A percentile compares a stretch with the other conserved stretches of the same genome.
Evolutionary conservation across 2,329 filamentous ascomycete species (phyloP).

Genomic region (Dothiorella sarmentorum): DNA sequence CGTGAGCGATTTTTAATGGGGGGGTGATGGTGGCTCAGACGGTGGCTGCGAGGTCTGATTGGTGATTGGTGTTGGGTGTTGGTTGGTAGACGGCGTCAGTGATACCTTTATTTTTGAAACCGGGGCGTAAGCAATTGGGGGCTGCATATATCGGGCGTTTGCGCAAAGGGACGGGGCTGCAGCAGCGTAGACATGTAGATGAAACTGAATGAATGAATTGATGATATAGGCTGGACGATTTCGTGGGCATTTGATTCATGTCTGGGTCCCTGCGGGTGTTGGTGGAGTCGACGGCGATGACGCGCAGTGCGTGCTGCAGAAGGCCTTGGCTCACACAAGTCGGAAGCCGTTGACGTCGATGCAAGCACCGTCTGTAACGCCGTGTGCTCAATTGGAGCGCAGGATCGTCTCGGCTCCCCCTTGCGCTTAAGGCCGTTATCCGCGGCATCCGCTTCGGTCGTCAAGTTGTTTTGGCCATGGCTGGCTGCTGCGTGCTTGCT

Average conservation of each 20-base stretch:
- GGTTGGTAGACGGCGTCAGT: conserved; percentile 1
- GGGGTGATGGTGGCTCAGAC: conserved; percentile 7
- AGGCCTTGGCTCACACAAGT: not conserved
- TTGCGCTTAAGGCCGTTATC: conserved; percentile 4
- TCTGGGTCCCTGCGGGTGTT: not conserved
- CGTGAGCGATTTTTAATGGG: not conserved
- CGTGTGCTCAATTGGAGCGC: not conserved
- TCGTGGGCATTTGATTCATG: too few species aligned
- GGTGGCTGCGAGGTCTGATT: not conserved
- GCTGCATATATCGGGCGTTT: conserved; percentile 1
- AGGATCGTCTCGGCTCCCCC: not conserved
- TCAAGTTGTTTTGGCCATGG: not conserved
- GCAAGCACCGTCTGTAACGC: not conserved
- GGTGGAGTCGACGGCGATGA: conserved; percentile 12
- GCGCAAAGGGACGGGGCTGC: conserved; percentile 7
- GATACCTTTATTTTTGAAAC: conserved; percentile 3
- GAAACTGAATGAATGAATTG: not conserved
- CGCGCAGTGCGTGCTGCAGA: conserved; percentile 7
- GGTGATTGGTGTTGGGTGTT: not conserved
- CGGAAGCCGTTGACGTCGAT: conserved; percentile 7
- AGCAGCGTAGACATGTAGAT: not conserved
- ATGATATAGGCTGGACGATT: too few species aligned
- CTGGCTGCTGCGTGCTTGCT: conserved; percentile 5
- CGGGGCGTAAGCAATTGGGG: not conserved
- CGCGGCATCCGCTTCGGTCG: conserved; percentile 11